A percentile compares a stretch with the other conserved stretches of the same genome.
These are phyloP conservation scores for Pelagophyceae sp. DNA, from an alignment of 352 stramenopile species.

Conservation along the genomic window DNA sequence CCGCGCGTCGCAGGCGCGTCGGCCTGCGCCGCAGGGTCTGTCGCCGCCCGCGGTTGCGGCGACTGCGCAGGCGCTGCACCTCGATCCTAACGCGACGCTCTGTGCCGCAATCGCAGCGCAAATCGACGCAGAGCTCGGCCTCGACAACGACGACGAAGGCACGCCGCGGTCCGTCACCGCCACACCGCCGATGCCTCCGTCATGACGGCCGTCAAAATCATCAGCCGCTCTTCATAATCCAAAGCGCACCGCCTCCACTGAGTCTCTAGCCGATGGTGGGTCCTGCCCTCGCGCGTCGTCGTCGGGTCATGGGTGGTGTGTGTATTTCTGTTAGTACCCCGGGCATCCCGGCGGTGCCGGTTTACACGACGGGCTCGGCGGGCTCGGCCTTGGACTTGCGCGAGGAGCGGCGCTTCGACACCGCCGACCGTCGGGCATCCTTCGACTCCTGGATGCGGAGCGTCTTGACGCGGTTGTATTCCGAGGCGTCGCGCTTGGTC, in stretches of 20 bases:
- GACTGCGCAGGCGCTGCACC: too few relatives aligned
- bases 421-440: constrained; percentile 89
- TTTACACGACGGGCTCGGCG: not conserved
- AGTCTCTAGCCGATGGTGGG: too few relatives aligned
- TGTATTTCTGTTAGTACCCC: too few relatives aligned
- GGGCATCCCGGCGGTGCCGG: too few relatives aligned
- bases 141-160: not conserved
- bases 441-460: constrained; percentile 95
- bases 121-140: not conserved
- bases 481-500: constrained; percentile 75
- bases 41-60: too few relatives aligned
- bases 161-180: not conserved
- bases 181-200: not conserved
- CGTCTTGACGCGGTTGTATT: constrained; percentile 95
- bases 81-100: too few relatives aligned
- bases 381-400: constrained; percentile 76
- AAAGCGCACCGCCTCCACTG: too few relatives aligned
- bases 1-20: too few relatives aligned
- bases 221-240: not conserved
- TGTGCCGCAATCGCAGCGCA: too few relatives aligned
- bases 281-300: not conserved
- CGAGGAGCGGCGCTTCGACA: constrained; percentile 95
- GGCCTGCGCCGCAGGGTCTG: too few relatives aligned
- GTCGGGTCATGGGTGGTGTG: not conserved
- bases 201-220: not conserved